Percentiles rank a stretch among this genome's conserved stretches.
Conservation (phyloP, 179 eudicot species). For the Silene coronaria region DNA sequence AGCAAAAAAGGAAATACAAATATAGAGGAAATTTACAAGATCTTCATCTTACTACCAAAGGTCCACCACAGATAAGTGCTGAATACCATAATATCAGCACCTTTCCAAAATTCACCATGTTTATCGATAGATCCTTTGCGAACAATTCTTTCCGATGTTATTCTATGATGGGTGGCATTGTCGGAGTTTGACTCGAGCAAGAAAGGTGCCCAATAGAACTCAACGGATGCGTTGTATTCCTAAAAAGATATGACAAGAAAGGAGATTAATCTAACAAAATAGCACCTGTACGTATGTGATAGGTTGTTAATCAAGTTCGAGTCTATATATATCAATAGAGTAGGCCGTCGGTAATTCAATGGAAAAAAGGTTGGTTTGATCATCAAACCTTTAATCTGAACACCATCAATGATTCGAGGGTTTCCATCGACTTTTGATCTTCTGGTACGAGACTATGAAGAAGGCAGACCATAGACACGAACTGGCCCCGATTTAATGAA, state of each 20-base stretch:
- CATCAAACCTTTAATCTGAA: conserved; percentile 60
- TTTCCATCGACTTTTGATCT: conserved; percentile 50
- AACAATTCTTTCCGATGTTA: conserved; percentile 52
- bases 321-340: too few relatives aligned
- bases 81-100: conserved; percentile 77
- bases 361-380: too few relatives aligned
- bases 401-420: conserved; percentile 49
- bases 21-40: conserved; percentile 11
- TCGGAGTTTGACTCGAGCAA: not conserved
- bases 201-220: conserved; percentile 77
- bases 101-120: conserved; percentile 78
- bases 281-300: too few relatives aligned
- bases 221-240: conserved; percentile 83
- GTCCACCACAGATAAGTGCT: conserved; percentile 96
- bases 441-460: conserved; percentile 61
- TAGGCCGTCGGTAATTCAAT: too few relatives aligned
- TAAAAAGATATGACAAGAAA: conserved; percentile 10
- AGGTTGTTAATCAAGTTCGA: too few relatives aligned
- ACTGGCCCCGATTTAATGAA: conserved; percentile 87
- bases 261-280: too few relatives aligned
- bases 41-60: conserved; percentile 66
- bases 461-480: conserved; percentile 72
- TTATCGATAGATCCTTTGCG: conserved; percentile 65
- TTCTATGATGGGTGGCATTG: conserved; percentile 34
- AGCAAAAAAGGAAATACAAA: too few relatives aligned